These are phyloP conservation scores for Rhizophora apiculata DNA, from an alignment of 345 rosid genomes.

Conservation along the genomic window DNA sequence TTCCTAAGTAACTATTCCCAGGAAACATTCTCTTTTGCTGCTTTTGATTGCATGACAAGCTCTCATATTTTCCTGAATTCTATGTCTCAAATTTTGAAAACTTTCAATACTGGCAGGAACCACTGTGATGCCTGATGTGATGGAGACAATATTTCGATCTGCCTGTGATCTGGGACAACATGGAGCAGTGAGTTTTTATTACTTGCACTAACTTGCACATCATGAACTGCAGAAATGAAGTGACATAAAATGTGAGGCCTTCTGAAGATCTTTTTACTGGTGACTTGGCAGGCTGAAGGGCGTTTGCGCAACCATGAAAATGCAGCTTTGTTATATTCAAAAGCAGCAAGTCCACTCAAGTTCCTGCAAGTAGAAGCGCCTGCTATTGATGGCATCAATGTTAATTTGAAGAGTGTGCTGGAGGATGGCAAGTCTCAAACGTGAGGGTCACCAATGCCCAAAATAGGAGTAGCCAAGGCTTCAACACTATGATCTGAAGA, in stretches of 20 bases:
- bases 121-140: slow-evolving; percentile 85
- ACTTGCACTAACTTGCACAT: not conserved
- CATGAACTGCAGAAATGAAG: no score
- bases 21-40: no score
- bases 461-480: no score
- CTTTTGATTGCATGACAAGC: not conserved
- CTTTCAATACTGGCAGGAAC: slow-evolving; percentile 46
- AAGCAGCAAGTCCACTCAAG: slow-evolving; percentile 61
- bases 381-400: no score
- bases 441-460: no score
- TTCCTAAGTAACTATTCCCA: no score
- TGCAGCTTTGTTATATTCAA: slow-evolving; percentile 61
- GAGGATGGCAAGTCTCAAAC: no score
- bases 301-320: slow-evolving; percentile 62
- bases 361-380: slow-evolving; percentile 94
- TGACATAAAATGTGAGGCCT: no score
- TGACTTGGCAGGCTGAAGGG: slow-evolving; percentile 61
- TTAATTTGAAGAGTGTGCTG: no score
- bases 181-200: slow-evolving; percentile 60
- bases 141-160: slow-evolving; percentile 86
- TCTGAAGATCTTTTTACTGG: not conserved
- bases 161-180: slow-evolving; percentile 75
- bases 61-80: not conserved
- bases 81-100: no score
- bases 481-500: not conserved